Evolutionary conservation across 768 basidiomycete genomes (phyloP).

Genomic region (Pholiota molesta): DNA sequence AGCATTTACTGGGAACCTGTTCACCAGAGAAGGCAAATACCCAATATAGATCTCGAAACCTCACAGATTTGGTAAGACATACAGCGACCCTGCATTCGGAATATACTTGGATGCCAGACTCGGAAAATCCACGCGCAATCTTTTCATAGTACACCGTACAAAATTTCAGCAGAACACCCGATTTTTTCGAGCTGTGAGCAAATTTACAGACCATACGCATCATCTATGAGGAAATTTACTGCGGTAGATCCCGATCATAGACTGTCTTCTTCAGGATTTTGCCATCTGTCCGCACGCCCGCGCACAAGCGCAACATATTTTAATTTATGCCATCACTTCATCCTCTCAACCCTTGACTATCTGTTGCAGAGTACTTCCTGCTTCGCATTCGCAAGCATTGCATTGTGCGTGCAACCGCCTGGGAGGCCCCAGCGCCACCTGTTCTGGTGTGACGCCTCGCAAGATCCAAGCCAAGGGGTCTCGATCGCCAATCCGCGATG

Average conservation of each 20-base stretch:
- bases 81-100: conserved; percentile 23
- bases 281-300: conserved; percentile 11
- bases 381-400: conserved; percentile 22
- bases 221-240: conserved; percentile 2
- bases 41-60: conserved; percentile 13
- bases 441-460: conserved; percentile 19
- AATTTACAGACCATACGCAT: conserved; percentile 1
- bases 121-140: conserved; percentile 13
- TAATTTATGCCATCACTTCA: conserved; percentile 26
- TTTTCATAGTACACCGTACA: neutral
- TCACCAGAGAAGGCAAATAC: conserved; percentile 2
- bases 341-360: conserved; percentile 23
- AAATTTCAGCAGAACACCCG: neutral
- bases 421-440: conserved; percentile 20
- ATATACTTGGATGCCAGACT: conserved; percentile 17
- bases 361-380: conserved; percentile 21
- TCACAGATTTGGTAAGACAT: conserved; percentile 18
- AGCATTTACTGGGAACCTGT: conserved; percentile 16
- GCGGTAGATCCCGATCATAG: conserved; percentile 30
- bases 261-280: conserved; percentile 17
- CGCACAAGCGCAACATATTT: conserved; percentile 15
- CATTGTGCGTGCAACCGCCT: conserved; percentile 19
- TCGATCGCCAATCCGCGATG: conserved; percentile 24
- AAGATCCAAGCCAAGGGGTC: conserved; percentile 19
- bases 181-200: conserved; percentile 1